A percentile compares a stretch with the other conserved stretches of the same genome.
These are phyloP conservation scores for Claviceps purpurea DNA, from an alignment of 2,329 filamentous ascomycete species.

Conservation along the genomic window DNA sequence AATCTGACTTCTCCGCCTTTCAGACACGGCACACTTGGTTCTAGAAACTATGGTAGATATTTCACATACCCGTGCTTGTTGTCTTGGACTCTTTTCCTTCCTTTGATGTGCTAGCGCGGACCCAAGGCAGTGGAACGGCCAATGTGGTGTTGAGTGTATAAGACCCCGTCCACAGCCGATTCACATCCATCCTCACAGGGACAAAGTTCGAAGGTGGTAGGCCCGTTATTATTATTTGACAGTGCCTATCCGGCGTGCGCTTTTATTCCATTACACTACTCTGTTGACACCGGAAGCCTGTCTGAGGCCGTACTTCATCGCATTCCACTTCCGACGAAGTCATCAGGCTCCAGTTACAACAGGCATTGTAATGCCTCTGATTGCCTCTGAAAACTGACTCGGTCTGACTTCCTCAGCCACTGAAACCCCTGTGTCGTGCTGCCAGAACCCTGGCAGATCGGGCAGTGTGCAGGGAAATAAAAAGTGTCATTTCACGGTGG, in stretches of 20 bases:
- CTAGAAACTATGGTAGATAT: neutral
- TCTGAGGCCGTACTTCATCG: neutral
- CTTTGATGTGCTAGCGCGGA: slow-evolving; percentile 1
- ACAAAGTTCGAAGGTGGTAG: neutral
- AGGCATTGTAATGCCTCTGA: slow-evolving; percentile 1
- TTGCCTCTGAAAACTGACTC: slow-evolving; percentile 9
- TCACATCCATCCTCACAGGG: slow-evolving; percentile 1
- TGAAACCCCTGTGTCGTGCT: slow-evolving; percentile 28
- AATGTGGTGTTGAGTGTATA: slow-evolving; percentile 6
- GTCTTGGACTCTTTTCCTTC: slow-evolving; percentile 2
- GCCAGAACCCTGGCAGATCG: slow-evolving; percentile 17
- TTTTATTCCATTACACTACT: neutral
- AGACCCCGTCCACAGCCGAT: slow-evolving; percentile 6
- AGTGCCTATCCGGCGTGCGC: neutral
- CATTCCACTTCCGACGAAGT: neutral
- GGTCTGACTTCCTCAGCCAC: slow-evolving; percentile 12
- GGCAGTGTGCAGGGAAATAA: slow-evolving; percentile 20
- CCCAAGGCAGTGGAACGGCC: slow-evolving; percentile 3
- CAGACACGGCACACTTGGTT: neutral
- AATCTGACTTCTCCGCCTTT: neutral
- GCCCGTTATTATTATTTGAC: neutral
- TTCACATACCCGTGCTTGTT: neutral
- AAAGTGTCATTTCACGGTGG: slow-evolving; percentile 20
- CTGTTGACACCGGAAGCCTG: neutral
- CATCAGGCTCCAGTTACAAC: neutral